Evolutionary conservation across 805 yeast genomes (phyloP).

Genomic region (Phaffomyces antillensis): DNA sequence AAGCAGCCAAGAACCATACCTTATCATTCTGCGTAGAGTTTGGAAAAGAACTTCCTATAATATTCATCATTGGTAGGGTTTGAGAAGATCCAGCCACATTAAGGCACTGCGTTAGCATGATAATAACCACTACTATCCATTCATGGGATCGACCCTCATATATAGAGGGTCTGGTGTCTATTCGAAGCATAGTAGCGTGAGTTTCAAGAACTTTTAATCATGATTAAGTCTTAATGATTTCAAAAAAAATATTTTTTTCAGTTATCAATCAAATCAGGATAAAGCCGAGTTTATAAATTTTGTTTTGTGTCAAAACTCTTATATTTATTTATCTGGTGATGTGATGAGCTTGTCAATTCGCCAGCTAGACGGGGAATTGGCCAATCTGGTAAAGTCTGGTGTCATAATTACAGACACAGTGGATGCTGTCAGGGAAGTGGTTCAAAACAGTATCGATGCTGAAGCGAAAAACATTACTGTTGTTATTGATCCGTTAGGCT

Average conservation of each 20-base stretch:
- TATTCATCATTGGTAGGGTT: constrained; percentile 29
- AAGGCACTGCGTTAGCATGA: constrained; percentile 31
- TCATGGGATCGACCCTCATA: constrained; percentile 19
- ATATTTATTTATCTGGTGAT: background rate
- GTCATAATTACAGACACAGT: constrained; percentile 28
- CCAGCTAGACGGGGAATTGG: constrained; percentile 3
- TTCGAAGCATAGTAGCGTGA: background rate
- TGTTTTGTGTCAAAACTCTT: background rate
- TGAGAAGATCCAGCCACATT: constrained; percentile 36
- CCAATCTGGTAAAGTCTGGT: constrained; percentile 11
- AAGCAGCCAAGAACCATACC: constrained; percentile 66
- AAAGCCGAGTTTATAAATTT: background rate
- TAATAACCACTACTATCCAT: constrained; percentile 20
- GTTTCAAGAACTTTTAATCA: background rate
- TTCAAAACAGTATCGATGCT: constrained; percentile 53
- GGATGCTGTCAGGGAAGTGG: constrained; percentile 40
- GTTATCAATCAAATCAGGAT: background rate
- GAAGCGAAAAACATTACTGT: constrained; percentile 34
- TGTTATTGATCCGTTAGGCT: constrained; percentile 24
- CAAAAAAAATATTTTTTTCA: background rate
- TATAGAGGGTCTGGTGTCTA: constrained; percentile 12
- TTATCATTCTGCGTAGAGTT: constrained; percentile 26
- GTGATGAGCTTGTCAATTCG: background rate
- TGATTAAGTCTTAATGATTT: background rate
- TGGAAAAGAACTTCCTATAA: constrained; percentile 26